Evolutionary conservation across 768 basidiomycete genomes (phyloP).

Genomic region (Leccinum olivaceopallidum): DNA sequence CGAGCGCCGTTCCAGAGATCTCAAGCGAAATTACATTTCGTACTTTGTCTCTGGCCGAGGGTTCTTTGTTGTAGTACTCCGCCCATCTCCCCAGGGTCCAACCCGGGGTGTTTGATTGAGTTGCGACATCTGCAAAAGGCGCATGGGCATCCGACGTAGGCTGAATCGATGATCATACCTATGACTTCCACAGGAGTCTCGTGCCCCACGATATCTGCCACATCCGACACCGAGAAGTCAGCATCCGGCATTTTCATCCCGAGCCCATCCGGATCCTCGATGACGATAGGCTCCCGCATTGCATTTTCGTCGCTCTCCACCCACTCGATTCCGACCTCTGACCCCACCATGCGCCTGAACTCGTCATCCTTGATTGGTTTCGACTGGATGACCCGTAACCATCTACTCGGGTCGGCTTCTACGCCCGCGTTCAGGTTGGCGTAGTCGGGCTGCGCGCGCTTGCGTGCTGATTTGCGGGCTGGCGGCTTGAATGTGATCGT

Average conservation of each 20-base stretch:
- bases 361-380: conserved; percentile 61
- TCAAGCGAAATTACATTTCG: conserved; percentile 96
- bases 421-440: conserved; percentile 69
- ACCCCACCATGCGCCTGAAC: conserved; percentile 69
- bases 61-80: conserved; percentile 74
- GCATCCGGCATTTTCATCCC: conserved; percentile 87
- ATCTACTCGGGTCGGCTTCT: conserved; percentile 60
- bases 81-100: conserved; percentile 95
- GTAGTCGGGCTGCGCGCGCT: conserved; percentile 75
- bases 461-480: conserved; percentile 78
- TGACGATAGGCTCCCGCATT: conserved; percentile 80
- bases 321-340: conserved; percentile 73
- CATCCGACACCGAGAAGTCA: conserved; percentile 74
- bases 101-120: conserved; percentile 80
- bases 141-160: conserved; percentile 4
- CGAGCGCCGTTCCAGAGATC: conserved; percentile 82
- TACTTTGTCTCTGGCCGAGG: conserved; percentile 76
- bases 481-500: conserved; percentile 75
- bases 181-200: conserved; percentile 88
- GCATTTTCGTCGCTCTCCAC: conserved; percentile 68
- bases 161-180: conserved; percentile 46
- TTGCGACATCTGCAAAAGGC: conserved; percentile 67
- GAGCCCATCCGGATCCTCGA: conserved; percentile 75
- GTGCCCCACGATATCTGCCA: conserved; percentile 77
- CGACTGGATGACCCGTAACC: conserved; percentile 67